A percentile compares a stretch with the other conserved stretches of the same genome.
Evolutionary conservation across 225 moss, liverwort and hornwort species (phyloP).

Genomic region (Marchantia polymorpha): DNA sequence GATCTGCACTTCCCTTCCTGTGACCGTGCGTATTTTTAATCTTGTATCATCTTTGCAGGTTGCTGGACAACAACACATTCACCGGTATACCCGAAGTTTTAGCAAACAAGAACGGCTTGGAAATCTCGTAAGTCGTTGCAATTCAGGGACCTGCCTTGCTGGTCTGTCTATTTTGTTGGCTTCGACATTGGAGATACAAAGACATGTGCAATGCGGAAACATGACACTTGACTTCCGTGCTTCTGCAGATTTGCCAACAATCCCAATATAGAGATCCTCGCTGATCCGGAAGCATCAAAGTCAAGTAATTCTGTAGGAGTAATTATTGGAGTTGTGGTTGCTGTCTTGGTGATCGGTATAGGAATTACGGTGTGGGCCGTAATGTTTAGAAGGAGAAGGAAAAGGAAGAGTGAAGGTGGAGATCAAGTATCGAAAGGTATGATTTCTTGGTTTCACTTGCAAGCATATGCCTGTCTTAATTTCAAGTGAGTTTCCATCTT

Average conservation of each 20-base stretch:
- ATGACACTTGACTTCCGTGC: background rate
- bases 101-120: background rate
- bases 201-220: background rate
- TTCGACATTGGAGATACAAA: background rate
- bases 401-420: background rate
- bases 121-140: conserved; percentile 8
- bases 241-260: background rate
- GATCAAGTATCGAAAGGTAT: background rate
- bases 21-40: background rate
- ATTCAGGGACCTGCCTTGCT: background rate
- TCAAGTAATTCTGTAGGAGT: background rate
- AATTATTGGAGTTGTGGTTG: background rate
- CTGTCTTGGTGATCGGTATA: background rate
- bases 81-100: conserved; percentile 5
- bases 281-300: background rate
- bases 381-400: background rate
- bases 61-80: conserved; percentile 3
- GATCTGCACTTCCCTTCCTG: too few species aligned
- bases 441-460: too few species aligned
- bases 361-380: background rate
- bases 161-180: too few species aligned
- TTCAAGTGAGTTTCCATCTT: too few species aligned
- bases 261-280: background rate
- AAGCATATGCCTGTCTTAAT: background rate
- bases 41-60: background rate